These are phyloP conservation scores for Panicum hallii DNA, from an alignment of 202 grass and related monocot genomes.

Conservation along the genomic window DNA sequence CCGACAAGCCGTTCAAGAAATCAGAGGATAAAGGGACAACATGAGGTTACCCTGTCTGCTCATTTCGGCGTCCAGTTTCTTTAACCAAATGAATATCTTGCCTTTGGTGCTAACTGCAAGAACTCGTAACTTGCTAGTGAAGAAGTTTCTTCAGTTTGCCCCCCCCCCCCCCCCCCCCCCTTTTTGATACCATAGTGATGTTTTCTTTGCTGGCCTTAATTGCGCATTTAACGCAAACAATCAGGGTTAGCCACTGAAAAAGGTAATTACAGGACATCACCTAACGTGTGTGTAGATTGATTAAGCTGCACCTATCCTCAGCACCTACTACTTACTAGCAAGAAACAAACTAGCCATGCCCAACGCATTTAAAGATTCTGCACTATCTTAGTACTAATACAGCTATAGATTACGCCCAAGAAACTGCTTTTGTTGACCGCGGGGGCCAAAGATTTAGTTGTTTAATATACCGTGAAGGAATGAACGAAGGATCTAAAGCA, in stretches of 20 bases:
- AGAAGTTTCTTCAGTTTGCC: constrained; percentile 10
- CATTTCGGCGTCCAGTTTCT: not conserved
- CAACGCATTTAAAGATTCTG: constrained; percentile 48
- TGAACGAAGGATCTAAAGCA: constrained; percentile 35
- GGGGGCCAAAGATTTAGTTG: not conserved
- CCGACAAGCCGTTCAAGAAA: not conserved
- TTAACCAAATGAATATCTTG: not conserved
- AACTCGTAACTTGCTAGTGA: not conserved
- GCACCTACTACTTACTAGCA: constrained; percentile 21
- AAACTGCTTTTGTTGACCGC: constrained; percentile 31
- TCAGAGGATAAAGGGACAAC: not conserved
- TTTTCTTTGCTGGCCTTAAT: constrained; percentile 17
- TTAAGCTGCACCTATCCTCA: constrained; percentile 47
- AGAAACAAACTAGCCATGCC: constrained; percentile 17
- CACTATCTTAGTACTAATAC: not conserved
- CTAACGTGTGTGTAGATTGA: constrained; percentile 41
- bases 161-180: too few species aligned
- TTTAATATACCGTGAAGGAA: constrained; percentile 8
- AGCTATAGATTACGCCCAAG: constrained; percentile 29
- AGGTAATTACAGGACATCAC: constrained; percentile 37
- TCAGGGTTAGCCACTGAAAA: constrained; percentile 12
- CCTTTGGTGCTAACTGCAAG: not conserved
- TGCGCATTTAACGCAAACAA: not conserved
- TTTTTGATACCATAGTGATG: not conserved
- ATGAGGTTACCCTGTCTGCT: not conserved